A percentile compares a stretch with the other conserved stretches of the same genome.
phyloP scores from a whole-genome alignment of 192 early-diverging fungal genomes.

The Rhizoclosmatium sp. region DNA sequence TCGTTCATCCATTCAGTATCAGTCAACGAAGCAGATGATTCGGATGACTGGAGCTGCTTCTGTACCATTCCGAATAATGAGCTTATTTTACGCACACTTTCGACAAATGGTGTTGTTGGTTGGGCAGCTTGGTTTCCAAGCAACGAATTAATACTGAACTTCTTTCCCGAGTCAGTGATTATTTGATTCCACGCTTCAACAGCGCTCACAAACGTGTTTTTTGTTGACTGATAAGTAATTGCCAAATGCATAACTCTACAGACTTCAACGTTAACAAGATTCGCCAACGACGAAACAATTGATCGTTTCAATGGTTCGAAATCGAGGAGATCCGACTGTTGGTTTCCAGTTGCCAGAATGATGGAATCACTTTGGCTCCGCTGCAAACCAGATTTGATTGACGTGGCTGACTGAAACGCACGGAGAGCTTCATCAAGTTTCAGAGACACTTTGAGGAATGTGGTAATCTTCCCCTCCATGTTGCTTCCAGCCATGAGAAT shows the following conservation, averaged over 20 bases:
- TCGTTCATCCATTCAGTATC: not conserved
- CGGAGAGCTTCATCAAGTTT: not conserved
- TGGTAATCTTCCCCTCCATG: not conserved
- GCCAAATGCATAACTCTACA: not conserved
- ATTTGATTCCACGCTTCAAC: not conserved
- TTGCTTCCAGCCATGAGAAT: not conserved
- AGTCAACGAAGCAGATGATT: not conserved
- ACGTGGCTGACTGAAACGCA: not conserved
- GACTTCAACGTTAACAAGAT: not conserved
- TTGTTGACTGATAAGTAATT: not conserved
- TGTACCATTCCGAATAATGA: not conserved
- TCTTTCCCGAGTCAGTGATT: not conserved
- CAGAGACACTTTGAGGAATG: not conserved
- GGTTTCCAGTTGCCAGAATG: not conserved
- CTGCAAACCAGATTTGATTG: not conserved
- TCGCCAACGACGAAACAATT: not conserved
- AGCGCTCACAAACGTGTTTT: constrained; percentile 7
- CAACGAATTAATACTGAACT: not conserved
- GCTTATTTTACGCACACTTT: not conserved
- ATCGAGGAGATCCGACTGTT: not conserved
- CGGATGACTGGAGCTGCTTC: not conserved
- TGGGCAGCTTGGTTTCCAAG: not conserved
- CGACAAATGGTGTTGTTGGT: not conserved
- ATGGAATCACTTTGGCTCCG: not conserved
- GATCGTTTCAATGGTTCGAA: constrained; percentile 6